A percentile compares a stretch with the other conserved stretches of the same genome.
Evolutionary conservation across 1,284 basidiomycete species (phyloP).

Genomic region (Apiotrichum porosum): DNA sequence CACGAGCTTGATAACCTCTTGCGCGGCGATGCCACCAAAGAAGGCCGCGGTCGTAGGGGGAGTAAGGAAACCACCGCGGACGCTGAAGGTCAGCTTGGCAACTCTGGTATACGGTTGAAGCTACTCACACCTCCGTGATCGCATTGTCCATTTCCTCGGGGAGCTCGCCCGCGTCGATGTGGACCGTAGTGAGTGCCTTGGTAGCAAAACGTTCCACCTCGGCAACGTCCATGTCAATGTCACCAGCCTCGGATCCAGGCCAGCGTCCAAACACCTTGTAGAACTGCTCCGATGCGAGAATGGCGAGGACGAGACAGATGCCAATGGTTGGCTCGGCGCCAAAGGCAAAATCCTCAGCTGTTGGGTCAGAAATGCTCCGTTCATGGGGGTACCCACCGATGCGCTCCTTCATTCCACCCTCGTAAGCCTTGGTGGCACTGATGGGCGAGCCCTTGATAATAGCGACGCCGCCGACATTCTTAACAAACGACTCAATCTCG

Average conservation of each 20-base stretch:
- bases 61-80: constrained; percentile 75
- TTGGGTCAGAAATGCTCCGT: background rate
- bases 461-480: constrained; percentile 78
- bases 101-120: no score
- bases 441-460: constrained; percentile 69
- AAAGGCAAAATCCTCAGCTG: constrained; percentile 16
- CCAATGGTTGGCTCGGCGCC: constrained; percentile 13
- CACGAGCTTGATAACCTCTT: constrained; percentile 95
- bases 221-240: constrained; percentile 41
- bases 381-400: constrained; percentile 55
- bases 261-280: constrained; percentile 43
- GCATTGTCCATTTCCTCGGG: constrained; percentile 62
- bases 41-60: constrained; percentile 90
- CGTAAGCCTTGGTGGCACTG: constrained; percentile 57
- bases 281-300: constrained; percentile 51
- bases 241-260: constrained; percentile 48
- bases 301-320: constrained; percentile 45
- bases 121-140: constrained; percentile 71
- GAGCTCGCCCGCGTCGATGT: constrained; percentile 48
- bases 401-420: constrained; percentile 43
- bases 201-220: constrained; percentile 30
- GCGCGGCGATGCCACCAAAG: constrained; percentile 89
- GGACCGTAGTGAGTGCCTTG: constrained; percentile 19
- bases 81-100: constrained; percentile 33
- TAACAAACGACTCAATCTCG: constrained; percentile 76